Evolutionary conservation across 345 rosid species (phyloP).

Genomic region (Geranium brycei): DNA sequence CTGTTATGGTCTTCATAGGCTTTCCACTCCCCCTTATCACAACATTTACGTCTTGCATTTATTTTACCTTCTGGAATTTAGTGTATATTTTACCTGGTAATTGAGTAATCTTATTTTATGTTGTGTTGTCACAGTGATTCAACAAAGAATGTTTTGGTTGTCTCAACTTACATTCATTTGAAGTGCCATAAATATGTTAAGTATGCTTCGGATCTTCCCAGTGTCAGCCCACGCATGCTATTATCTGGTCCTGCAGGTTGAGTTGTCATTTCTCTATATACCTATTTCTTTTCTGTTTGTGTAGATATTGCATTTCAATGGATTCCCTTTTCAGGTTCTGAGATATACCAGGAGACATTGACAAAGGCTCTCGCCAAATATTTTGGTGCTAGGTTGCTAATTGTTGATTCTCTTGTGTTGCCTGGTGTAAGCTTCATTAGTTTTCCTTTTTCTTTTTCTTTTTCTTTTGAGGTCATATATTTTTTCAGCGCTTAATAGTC

Average conservation of each 20-base stretch:
- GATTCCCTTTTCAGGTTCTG: slow-evolving; percentile 49
- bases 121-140: slow-evolving; percentile 46
- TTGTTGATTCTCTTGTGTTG: slow-evolving; percentile 71
- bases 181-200: slow-evolving; percentile 64
- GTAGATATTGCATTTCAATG: slow-evolving; percentile 1
- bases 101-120: slow-evolving; percentile 4
- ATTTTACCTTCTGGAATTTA: no score
- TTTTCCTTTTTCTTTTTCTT: no score
- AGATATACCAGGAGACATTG: slow-evolving; percentile 91
- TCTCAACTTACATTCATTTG: slow-evolving; percentile 67
- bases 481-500: not conserved
- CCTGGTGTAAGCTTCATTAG: slow-evolving; percentile 69
- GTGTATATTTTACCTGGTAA: no score
- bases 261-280: not conserved
- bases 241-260: slow-evolving; percentile 95
- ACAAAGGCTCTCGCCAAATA: slow-evolving; percentile 81
- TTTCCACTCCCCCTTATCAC: no score
- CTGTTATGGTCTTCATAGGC: not conserved
- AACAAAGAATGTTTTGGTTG: slow-evolving; percentile 71
- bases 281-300: not conserved
- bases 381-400: slow-evolving; percentile 65
- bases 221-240: slow-evolving; percentile 68
- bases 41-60: no score
- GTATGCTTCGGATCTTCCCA: slow-evolving; percentile 60
- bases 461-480: not conserved